A percentile compares a stretch with the other conserved stretches of the same genome.
phyloP scores from a whole-genome alignment of 2,329 filamentous ascomycete species.

The Aspergillus hiratsukae region DNA sequence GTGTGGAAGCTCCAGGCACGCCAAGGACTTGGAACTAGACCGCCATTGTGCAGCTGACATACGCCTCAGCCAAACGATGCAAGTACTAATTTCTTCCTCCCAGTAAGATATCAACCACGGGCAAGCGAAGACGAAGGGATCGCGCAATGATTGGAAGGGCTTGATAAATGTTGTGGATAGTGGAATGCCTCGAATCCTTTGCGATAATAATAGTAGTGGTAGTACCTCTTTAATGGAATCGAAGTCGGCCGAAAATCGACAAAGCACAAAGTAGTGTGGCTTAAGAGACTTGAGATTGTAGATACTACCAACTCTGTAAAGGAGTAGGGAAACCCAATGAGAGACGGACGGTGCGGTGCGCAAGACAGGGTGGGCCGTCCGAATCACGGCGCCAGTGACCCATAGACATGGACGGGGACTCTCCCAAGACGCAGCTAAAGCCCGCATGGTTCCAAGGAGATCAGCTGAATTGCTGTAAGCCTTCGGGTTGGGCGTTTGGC shows the following conservation, averaged over 20 bases:
- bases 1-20: neutral
- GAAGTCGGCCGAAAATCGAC: neutral
- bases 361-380: conserved; percentile 15
- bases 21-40: neutral
- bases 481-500: conserved; percentile 19
- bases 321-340: conserved; percentile 7
- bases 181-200: neutral
- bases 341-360: conserved; percentile 15
- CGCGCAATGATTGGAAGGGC: neutral
- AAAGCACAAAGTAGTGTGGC: neutral
- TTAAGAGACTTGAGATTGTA: conserved; percentile 5
- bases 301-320: neutral
- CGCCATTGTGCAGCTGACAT: neutral
- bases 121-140: neutral
- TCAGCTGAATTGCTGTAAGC: conserved; percentile 28
- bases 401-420: conserved; percentile 35
- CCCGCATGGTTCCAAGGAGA: conserved; percentile 23
- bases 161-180: neutral
- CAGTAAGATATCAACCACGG: neutral
- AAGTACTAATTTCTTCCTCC: neutral
- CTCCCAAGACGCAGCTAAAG: conserved; percentile 23
- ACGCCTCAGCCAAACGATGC: neutral
- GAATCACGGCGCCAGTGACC: conserved; percentile 27
- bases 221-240: neutral
- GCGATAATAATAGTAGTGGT: too few species aligned